Evolutionary conservation across 2,329 filamentous ascomycete species (phyloP).

Genomic region (Fusarium temperatum): DNA sequence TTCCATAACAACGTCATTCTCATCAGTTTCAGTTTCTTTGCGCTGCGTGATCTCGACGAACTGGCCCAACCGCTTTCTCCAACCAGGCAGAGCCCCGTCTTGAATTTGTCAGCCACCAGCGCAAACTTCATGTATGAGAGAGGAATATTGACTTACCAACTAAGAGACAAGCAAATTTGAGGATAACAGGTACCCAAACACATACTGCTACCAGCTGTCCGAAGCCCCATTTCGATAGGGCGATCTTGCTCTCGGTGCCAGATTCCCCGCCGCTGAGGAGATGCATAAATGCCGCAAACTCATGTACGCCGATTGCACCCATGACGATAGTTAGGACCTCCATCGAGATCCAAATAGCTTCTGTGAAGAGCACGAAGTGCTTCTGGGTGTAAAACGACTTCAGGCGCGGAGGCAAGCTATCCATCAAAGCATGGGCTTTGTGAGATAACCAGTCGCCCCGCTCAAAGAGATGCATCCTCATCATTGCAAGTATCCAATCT

Average conservation of each 20-base stretch:
- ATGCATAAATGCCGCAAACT: not conserved
- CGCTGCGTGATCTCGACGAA: not conserved
- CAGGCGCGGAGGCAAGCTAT: fast-evolving
- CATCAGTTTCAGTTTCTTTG: fast-evolving
- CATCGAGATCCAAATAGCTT: not conserved
- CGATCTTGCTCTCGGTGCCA: not conserved
- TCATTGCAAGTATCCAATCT: not conserved
- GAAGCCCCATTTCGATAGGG: not conserved
- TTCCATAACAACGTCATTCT: not conserved
- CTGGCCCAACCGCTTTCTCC: not conserved
- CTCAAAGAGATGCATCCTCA: fast-evolving
- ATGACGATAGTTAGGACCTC: not conserved
- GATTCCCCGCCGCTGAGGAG: not conserved
- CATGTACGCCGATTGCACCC: fast-evolving
- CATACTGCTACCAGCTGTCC: slow-evolving; percentile 1
- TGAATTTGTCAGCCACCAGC: fast-evolving
- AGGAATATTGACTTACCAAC: fast-evolving
- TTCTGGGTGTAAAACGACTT: fast-evolving
- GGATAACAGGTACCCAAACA: not conserved
- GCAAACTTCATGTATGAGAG: fast-evolving
- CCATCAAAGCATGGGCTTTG: fast-evolving
- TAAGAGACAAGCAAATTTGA: not conserved
- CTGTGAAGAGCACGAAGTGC: fast-evolving
- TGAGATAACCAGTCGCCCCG: fast-evolving
- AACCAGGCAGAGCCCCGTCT: not conserved